Evolutionary conservation across 2,329 filamentous ascomycete genomes (phyloP), one percentile per base, ranked within the genome.

Genomic region (Alternaria postmessia): DNA sequence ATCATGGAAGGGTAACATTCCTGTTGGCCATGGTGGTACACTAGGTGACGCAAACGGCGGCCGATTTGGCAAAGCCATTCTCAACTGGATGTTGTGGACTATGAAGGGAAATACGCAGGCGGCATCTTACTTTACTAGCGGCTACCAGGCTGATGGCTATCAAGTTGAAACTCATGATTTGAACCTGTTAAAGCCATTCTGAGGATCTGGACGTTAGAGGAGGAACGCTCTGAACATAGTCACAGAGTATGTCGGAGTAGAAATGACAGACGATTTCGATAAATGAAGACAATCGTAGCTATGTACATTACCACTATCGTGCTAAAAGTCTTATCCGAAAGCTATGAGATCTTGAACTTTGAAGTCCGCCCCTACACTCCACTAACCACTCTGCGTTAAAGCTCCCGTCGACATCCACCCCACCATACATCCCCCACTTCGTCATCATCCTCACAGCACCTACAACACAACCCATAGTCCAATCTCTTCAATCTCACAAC

Each of bases 1-100:
- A 1, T 36, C 51, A 0, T 70, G 65, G 66, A 70, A 69, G 26
- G 68, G 68, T 2, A 70, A 70, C 57, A 49, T 69, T n/a, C 44
- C 48, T 22, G 65, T 70, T 20, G 68, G 68, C 28, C 64, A 70
- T 36, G 66, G 66, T 5, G 68, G 62, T 18, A 64, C 66, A 12
- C 49, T 59, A 6, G 44, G 34, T 18, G 60, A 66, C 16, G 34
- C 42, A 4, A 66, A 69, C 43, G 66, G 64, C 16, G 68, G 68
- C 16, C 49, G 36, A 16, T 66, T 68, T 14, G 68, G 61, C n/a
- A 65, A 59, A 26, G 60, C 55, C 1, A 65, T 58, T 22, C 38
- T 58, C 0, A 60, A 62, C 12, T 70, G 60, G 58, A 32, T 69
- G 47, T 18, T 64, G 51, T 70, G 62, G 64, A 44, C 59, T 3